A percentile compares a stretch with the other conserved stretches of the same genome.
Evolutionary conservation across 208 protist genomes (phyloP).

Genomic region (Acanthamoeba sp.): DNA sequence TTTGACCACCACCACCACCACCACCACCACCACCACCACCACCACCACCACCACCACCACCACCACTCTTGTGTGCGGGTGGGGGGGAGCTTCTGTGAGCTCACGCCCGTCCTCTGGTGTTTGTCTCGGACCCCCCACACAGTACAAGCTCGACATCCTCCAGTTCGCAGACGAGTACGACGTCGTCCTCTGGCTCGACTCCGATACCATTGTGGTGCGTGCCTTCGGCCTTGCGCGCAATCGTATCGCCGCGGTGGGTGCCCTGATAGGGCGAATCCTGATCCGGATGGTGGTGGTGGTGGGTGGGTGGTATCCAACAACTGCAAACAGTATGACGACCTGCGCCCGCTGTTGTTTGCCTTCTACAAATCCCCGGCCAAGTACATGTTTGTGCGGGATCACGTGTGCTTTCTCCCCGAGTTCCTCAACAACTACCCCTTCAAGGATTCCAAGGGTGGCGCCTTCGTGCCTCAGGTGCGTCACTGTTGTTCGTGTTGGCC

Average conservation of each 20-base stretch:
- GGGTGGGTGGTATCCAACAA: not conserved
- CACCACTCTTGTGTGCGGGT: too few species aligned
- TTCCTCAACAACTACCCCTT: slow-evolving; percentile 39
- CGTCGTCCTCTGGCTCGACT: slow-evolving; percentile 33
- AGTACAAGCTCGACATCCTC: slow-evolving; percentile 53
- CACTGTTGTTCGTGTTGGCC: too few species aligned
- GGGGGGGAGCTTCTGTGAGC: too few species aligned
- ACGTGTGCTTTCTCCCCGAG: not conserved
- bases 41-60: too few species aligned
- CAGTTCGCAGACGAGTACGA: slow-evolving; percentile 53
- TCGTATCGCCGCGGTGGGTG: too few species aligned
- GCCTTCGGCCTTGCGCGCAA: too few species aligned
- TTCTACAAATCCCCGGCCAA: slow-evolving; percentile 58
- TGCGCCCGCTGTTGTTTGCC: slow-evolving; percentile 48
- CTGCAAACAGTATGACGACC: not conserved
- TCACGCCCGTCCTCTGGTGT: not conserved
- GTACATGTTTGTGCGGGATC: slow-evolving; percentile 57
- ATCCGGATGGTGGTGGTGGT: not conserved
- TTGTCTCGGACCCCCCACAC: not conserved
- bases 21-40: too few species aligned
- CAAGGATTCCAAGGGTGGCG: not conserved
- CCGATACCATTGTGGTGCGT: slow-evolving; percentile 30
- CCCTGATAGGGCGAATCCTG: too few species aligned
- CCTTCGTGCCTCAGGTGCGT: slow-evolving; percentile 39
- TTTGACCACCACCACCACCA: too few species aligned